Evolutionary conservation across 2,329 filamentous ascomycete genomes (phyloP), one percentile per base, ranked within the genome.

Genomic region (Cladobotryum protrusum): DNA sequence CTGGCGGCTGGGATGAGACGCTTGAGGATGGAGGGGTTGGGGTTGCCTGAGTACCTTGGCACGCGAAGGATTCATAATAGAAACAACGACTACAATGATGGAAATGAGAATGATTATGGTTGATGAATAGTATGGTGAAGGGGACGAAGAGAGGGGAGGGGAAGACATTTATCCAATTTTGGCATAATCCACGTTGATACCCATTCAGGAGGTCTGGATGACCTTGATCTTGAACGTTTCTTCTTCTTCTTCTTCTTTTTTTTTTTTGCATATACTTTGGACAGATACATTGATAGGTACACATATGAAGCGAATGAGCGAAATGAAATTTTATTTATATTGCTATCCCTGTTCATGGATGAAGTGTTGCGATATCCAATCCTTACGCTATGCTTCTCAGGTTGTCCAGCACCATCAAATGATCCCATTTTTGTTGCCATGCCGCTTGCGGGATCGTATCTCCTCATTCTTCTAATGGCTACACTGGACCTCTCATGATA

Each of bases 1-100:
- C 82, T 53, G 89, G 87, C n/a, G 92, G 89, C 1, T 95, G 91
- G 89, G 90, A 95, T 58, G 89, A 95, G 67, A 74, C 79, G 54
- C 72, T 86, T 41, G 82, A 85, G 63, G 77, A 80, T 41, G 71
- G 75, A 18, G 76, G 76, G 12, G 72, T 81, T 55, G 6, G 76
- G 4, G 47, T 53, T 18, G 47, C 42, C 2, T 46, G 29, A 35
- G 43, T 14, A 18, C 5, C 24, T n/a, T 24, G 43, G 20, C 35
- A 24, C 29, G 36, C 19, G 34, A 18, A 18, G 17, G 6, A 8
- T 13, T 17, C n/a, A 24, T 35, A 41, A 20, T 42, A 9, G 43
- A 13, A 41, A 50, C 42, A 14, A 51, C 15, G 13, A 33, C 20
- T 29, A 42, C 33, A 45, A 43, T 48, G 39, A 43, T 33, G 40